phyloP scores from a whole-genome alignment of 352 stramenopile genomes.

The Pythium rishiriense region DNA sequence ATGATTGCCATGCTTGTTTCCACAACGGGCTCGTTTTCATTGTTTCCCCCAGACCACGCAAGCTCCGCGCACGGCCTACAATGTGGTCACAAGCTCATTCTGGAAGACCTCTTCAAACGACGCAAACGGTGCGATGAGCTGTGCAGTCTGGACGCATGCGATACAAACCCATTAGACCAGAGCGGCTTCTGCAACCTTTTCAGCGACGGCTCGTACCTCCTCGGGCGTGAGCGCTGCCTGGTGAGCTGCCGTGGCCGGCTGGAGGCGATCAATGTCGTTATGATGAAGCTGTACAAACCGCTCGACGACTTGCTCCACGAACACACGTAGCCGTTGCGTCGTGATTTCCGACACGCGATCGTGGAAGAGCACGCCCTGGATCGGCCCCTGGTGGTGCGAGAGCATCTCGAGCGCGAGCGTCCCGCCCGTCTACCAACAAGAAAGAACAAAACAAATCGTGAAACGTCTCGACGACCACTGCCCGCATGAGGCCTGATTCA shows the following conservation, averaged over 20 bases:
- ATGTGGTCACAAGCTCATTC: constrained; percentile 32
- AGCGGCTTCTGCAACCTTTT: background rate
- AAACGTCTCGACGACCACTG: too few relatives aligned
- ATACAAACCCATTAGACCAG: background rate
- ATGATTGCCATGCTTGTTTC: background rate
- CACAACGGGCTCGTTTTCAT: background rate
- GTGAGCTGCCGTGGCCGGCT: constrained; percentile 36
- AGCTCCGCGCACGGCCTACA: constrained; percentile 4
- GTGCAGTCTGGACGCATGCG: constrained; percentile 17
- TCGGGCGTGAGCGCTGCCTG: constrained; percentile 35
- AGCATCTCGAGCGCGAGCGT: constrained; percentile 68
- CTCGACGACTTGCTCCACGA: constrained; percentile 56
- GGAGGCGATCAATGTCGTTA: constrained; percentile 45
- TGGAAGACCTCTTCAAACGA: constrained; percentile 34
- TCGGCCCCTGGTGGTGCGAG: constrained; percentile 52
- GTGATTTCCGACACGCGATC: constrained; percentile 55
- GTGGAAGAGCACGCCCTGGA: constrained; percentile 80
- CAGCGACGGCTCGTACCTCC: constrained; percentile 20
- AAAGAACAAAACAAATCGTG: background rate
- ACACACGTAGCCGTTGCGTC: constrained; percentile 46
- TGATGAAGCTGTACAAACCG: constrained; percentile 48
- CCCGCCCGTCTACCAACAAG: constrained; percentile 26
- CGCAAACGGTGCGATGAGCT: constrained; percentile 29
- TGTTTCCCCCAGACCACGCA: background rate
- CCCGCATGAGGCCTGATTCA: too few relatives aligned